These are phyloP conservation scores for Barnettozyma sucrosica DNA, from an alignment of 805 yeast genomes.

Conservation along the genomic window DNA sequence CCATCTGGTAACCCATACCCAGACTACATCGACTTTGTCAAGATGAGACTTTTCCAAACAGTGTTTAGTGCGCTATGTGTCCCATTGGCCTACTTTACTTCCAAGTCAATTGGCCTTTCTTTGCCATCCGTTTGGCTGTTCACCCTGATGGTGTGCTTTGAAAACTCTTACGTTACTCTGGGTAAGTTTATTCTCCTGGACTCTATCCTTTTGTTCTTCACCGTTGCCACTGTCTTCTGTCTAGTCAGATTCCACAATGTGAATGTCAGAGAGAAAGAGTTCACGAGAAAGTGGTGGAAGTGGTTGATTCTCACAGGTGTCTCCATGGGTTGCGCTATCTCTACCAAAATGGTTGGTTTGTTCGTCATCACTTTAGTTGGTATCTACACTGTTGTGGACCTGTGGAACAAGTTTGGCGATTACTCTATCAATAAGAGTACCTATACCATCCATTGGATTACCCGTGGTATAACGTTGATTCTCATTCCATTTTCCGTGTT, in stretches of 20 bases:
- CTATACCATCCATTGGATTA: slow-evolving; percentile 58
- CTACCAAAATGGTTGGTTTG: slow-evolving; percentile 96
- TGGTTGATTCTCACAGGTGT: slow-evolving; percentile 86
- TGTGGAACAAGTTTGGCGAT: slow-evolving; percentile 82
- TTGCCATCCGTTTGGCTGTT: slow-evolving; percentile 71
- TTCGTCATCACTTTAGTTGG: slow-evolving; percentile 88
- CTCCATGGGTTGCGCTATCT: slow-evolving; percentile 81
- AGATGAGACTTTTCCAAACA: slow-evolving; percentile 88
- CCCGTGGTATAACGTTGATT: slow-evolving; percentile 60
- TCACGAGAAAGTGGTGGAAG: slow-evolving; percentile 84
- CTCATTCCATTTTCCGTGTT: slow-evolving; percentile 59
- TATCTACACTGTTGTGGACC: slow-evolving; percentile 77
- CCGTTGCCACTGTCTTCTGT: slow-evolving; percentile 73
- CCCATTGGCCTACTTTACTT: slow-evolving; percentile 82
- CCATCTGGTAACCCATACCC: slow-evolving; percentile 79
- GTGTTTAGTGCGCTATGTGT: slow-evolving; percentile 76
- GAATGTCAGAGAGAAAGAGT: slow-evolving; percentile 36
- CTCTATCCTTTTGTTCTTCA: slow-evolving; percentile 85
- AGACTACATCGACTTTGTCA: slow-evolving; percentile 66
- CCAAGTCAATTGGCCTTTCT: slow-evolving; percentile 68
- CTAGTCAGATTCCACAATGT: slow-evolving; percentile 66
- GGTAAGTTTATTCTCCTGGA: slow-evolving; percentile 88
- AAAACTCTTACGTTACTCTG: slow-evolving; percentile 76
- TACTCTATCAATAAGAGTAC: slow-evolving; percentile 41
- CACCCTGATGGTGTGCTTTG: slow-evolving; percentile 74